These are phyloP conservation scores for Zygoascus tannicola DNA, from an alignment of 805 yeast genomes.

Conservation along the genomic window DNA sequence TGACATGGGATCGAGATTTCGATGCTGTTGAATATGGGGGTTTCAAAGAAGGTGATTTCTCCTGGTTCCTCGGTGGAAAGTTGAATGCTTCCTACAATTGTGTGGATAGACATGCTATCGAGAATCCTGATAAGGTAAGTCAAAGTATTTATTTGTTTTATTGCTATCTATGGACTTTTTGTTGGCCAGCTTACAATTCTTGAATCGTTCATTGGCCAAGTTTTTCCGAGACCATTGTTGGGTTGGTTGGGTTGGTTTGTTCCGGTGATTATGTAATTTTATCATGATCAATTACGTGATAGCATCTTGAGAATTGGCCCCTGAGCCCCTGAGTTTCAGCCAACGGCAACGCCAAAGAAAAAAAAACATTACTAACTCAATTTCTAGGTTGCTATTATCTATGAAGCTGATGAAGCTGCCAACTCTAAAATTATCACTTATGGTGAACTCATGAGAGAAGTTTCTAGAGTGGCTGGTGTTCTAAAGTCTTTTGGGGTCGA, in stretches of 20 bases:
- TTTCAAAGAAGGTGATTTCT: conserved; percentile 64
- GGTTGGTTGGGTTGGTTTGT: not conserved
- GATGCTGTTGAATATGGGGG: conserved; percentile 53
- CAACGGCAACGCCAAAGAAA: no score
- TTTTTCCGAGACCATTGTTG: not conserved
- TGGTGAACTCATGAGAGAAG: conserved; percentile 77
- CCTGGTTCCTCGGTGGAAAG: conserved; percentile 93
- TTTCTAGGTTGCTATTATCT: conserved; percentile 39
- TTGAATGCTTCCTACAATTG: conserved; percentile 89
- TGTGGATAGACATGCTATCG: conserved; percentile 90
- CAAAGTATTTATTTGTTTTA: not conserved
- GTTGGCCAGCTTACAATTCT: not conserved
- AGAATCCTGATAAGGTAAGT: conserved; percentile 62
- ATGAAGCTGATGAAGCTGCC: conserved; percentile 86
- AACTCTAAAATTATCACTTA: conserved; percentile 70
- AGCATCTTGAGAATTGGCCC: no score
- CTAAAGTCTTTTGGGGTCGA: conserved; percentile 75
- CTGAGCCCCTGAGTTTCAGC: no score
- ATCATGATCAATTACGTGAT: no score
- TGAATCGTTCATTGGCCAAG: not conserved
- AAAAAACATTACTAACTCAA: not conserved
- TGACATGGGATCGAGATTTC: conserved; percentile 77
- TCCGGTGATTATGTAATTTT: no score
- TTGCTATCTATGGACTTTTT: not conserved
- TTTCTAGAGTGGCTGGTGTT: conserved; percentile 78